These are phyloP conservation scores for Aphanoascus verrucosus DNA, from an alignment of 2,329 filamentous ascomycete genomes.

Conservation along the genomic window DNA sequence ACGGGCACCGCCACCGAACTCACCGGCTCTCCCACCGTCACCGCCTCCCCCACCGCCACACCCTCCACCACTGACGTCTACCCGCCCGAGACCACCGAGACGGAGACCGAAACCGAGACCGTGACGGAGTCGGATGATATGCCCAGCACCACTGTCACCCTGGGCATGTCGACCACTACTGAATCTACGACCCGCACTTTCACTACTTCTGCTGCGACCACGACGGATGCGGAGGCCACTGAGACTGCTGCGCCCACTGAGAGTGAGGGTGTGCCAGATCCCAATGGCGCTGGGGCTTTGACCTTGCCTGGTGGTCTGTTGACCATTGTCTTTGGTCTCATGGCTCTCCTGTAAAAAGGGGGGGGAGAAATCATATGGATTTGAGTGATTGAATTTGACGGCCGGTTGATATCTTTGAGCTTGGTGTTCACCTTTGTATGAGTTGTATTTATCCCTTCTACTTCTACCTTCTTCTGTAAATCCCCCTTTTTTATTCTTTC, in stretches of 20 bases:
- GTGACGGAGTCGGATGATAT: too few species aligned
- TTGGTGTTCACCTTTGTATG: background rate
- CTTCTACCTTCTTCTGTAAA: background rate
- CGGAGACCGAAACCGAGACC: conserved; percentile 12
- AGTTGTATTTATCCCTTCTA: background rate
- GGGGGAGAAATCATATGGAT: background rate
- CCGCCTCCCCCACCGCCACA: conserved; percentile 16
- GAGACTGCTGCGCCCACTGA: background rate
- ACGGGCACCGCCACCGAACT: conserved; percentile 28
- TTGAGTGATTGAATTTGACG: background rate
- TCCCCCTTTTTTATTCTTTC: too few species aligned
- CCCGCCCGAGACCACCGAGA: conserved; percentile 21
- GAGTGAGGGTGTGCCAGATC: conserved; percentile 10
- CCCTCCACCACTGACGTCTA: conserved; percentile 20
- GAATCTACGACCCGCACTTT: conserved; percentile 18
- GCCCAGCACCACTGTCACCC: conserved; percentile 16
- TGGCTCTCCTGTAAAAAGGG: conserved; percentile 14
- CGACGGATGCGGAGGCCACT: background rate
- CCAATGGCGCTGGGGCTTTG: conserved; percentile 14
- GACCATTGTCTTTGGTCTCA: conserved; percentile 13
- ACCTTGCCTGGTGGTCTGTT: conserved; percentile 13
- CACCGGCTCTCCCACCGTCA: conserved; percentile 24
- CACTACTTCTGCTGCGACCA: background rate
- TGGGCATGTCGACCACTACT: conserved; percentile 21
- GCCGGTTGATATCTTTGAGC: background rate